Base-by-base conservation (phyloP, 2,329 filamentous ascomycete species). In the Dothistroma septosporum region DNA sequence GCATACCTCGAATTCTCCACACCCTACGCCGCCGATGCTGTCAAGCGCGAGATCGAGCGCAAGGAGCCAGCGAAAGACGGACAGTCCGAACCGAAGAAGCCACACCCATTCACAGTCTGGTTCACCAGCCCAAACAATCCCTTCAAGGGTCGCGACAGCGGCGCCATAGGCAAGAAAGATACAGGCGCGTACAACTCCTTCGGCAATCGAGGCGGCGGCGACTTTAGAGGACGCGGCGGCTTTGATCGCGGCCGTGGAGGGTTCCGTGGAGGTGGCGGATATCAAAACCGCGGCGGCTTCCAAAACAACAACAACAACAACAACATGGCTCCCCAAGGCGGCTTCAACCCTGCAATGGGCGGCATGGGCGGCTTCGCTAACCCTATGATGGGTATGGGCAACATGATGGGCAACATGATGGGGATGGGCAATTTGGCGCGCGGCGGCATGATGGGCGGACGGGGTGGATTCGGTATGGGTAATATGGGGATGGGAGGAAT, bases 1-100 rank as follows among this genome's bases (percentile, higher is more conserved):
- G 91, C 88, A 5, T 97, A 92, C 71, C 79, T 97, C 50, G 91
- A 97, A 70, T 92, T 97, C 70, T 82, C 83, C 28, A 88, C 90
- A 0, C 86, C 89, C 53, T 91, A 96, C 76, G 92, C 91, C 14
- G 88, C 94, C 1, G 92, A 91, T 0, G 91, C 91, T 0, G 84
- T 87, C 7, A 97, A 97, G 76, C 89, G 88, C 68, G 83, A 86
- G 68, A 87, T 97, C 60, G 92, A 96, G 64, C 58, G 64, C 21
- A 59, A 41, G 32, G 67, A 69, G 21, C 14, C 41, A 19, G 61
- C 62, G 4, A 55, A 60, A 16, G 63, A 53, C 2, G 66, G 62
- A 22, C 61, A 66, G n/a, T 59, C 59, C 11, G 64, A 55, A 49
- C 60, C 57, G 1, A 63, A 63, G 61, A 64, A 61, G 22, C 33